Percentiles rank a stretch among this genome's conserved stretches.
Evolutionary conservation across 306 rosid species (phyloP).

Genomic region (Prunus kanzakura): DNA sequence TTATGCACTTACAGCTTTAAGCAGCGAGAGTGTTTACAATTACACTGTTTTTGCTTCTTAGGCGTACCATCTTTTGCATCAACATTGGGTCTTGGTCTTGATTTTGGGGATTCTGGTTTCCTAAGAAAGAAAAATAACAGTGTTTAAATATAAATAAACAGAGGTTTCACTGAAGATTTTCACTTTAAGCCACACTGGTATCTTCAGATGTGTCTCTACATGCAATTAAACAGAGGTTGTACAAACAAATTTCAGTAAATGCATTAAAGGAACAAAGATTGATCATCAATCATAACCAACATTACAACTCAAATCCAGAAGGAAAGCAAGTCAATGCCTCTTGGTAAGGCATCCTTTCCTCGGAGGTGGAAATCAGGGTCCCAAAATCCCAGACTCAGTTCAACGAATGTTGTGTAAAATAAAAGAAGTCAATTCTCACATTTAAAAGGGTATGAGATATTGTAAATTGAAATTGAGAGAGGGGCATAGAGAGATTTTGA

Average conservation of each 20-base stretch:
- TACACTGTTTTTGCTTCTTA: conserved; percentile 96
- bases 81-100: conserved; percentile 67
- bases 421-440: background rate
- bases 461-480: background rate
- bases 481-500: background rate
- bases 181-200: conserved; percentile 12
- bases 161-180: conserved; percentile 20
- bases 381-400: background rate
- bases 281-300: conserved; percentile 8
- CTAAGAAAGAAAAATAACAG: conserved; percentile 37
- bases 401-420: background rate
- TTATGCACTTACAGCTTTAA: conserved; percentile 79
- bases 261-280: conserved; percentile 6
- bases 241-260: conserved; percentile 24
- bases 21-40: conserved; percentile 93
- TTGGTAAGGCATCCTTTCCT: background rate
- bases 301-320: conserved; percentile 12
- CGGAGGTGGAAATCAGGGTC: background rate
- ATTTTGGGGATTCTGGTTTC: conserved; percentile 89
- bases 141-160: conserved; percentile 18
- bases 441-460: background rate
- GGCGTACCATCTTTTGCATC: conserved; percentile 83
- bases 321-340: conserved; percentile 12
- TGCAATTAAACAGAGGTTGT: conserved; percentile 15
- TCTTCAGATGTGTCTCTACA: conserved; percentile 5